Percentiles rank a stretch among this genome's conserved stretches.
Conservation (phyloP, 169 alveolate genomes). For the Eimeria necatrix region DNA sequence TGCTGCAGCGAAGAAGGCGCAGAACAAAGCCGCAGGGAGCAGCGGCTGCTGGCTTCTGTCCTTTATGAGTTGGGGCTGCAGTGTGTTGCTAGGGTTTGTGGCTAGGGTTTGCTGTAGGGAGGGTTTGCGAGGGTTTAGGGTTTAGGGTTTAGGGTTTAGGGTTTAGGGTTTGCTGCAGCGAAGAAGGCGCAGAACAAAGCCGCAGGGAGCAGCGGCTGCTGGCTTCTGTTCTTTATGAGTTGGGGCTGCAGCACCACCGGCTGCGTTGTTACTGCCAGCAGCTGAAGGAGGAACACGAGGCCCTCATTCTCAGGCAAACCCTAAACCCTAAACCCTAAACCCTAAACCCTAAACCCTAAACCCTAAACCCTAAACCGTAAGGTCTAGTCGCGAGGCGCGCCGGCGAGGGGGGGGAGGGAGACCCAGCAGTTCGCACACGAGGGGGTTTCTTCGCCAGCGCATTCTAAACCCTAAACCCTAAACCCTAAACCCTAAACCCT, state of each 20-base stretch:
- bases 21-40: slow-evolving; percentile 53
- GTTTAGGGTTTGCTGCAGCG: slow-evolving; percentile 35
- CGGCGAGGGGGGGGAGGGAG: too few relatives aligned
- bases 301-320: slow-evolving; percentile 34
- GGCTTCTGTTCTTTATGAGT: slow-evolving; percentile 60
- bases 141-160: slow-evolving; percentile 19
- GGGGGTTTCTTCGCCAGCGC: too few relatives aligned
- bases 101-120: not conserved
- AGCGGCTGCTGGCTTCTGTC: slow-evolving; percentile 59
- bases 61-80: not conserved
- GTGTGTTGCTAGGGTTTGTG: not conserved
- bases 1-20: slow-evolving; percentile 67
- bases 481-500: too few relatives aligned
- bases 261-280: slow-evolving; percentile 74
- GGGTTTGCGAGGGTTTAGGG: not conserved
- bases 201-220: slow-evolving; percentile 59
- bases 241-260: slow-evolving; percentile 54
- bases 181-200: slow-evolving; percentile 57
- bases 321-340: not conserved
- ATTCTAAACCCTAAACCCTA: too few relatives aligned
- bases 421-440: too few relatives aligned
- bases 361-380: slow-evolving; percentile 47
- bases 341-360: not conserved
- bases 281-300: slow-evolving; percentile 70
- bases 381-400: too few relatives aligned